Evolutionary conservation across 1,284 basidiomycete genomes (phyloP).

Genomic region (Heterobasidion parviporum): DNA sequence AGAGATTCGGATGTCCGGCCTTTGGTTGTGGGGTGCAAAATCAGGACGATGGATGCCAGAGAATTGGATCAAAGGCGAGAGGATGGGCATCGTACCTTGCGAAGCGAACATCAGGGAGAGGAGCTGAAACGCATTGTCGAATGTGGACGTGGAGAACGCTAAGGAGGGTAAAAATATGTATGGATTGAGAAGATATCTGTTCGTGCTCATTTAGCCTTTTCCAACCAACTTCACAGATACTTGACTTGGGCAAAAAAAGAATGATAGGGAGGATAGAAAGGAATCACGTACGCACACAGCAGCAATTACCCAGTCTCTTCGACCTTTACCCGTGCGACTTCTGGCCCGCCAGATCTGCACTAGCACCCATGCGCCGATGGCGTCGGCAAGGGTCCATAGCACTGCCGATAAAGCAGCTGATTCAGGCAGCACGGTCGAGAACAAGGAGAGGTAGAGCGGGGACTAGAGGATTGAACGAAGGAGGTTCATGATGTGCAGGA

Average conservation of each 20-base stretch:
- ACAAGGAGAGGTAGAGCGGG: slow-evolving; percentile 72
- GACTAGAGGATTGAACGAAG: slow-evolving; percentile 40
- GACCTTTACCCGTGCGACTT: slow-evolving; percentile 34
- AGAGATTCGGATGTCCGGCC: slow-evolving; percentile 49
- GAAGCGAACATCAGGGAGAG: slow-evolving; percentile 68
- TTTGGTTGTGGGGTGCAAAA: slow-evolving; percentile 17
- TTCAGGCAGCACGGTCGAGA: slow-evolving; percentile 58
- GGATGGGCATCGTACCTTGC: slow-evolving; percentile 34
- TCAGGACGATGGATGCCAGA: neutral
- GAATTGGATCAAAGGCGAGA: too few species aligned
- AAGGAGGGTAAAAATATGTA: slow-evolving; percentile 76
- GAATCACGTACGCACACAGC: slow-evolving; percentile 34
- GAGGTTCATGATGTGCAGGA: too few species aligned
- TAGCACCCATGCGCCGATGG: slow-evolving; percentile 58
- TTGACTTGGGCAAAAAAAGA: neutral
- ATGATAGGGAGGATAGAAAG: neutral
- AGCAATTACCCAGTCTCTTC: slow-evolving; percentile 50
- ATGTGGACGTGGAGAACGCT: slow-evolving; percentile 70
- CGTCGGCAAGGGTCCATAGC: slow-evolving; percentile 68
- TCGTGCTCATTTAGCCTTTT: neutral
- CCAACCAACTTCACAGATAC: too few species aligned
- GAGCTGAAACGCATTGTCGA: slow-evolving; percentile 71
- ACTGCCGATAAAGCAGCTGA: slow-evolving; percentile 40
- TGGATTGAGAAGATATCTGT: slow-evolving; percentile 84
- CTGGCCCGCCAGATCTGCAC: slow-evolving; percentile 59